Conservation (phyloP, 495 filamentous ascomycete genomes). For the Talaromyces ruber region DNA sequence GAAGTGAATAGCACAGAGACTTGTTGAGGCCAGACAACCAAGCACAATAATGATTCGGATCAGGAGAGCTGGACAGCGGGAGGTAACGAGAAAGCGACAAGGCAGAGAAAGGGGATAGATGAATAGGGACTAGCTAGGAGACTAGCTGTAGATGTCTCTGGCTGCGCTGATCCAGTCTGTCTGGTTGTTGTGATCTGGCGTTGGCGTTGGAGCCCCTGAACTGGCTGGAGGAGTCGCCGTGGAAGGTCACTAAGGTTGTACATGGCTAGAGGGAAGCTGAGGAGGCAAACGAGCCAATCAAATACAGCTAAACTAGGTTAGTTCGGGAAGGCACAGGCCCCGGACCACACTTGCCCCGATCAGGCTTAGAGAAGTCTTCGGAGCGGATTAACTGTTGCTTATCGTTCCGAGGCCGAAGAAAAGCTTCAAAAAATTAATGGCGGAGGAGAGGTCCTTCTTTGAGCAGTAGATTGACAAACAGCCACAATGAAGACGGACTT, state of each 20-base stretch:
- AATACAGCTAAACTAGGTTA: not conserved
- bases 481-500: conserved; percentile 90
- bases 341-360: conserved; percentile 6
- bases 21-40: not conserved
- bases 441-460: not conserved
- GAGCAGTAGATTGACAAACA: not conserved
- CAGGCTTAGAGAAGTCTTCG: not conserved
- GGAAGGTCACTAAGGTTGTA: conserved; percentile 6
- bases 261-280: not conserved
- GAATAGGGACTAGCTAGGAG: not conserved
- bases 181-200: not conserved
- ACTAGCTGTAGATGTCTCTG: not conserved
- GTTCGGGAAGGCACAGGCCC: conserved; percentile 7
- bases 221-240: not conserved
- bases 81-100: not conserved
- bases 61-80: not conserved
- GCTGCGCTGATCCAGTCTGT: not conserved
- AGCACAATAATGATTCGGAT: not conserved
- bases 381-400: conserved; percentile 16
- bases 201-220: conserved; percentile 8
- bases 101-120: not conserved
- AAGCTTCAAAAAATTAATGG: conserved; percentile 5
- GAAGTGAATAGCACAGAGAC: conserved; percentile 11
- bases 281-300: not conserved
- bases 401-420: conserved; percentile 5